phyloP scores from a whole-genome alignment of 345 rosid genomes.

The Euclidium syriacum region DNA sequence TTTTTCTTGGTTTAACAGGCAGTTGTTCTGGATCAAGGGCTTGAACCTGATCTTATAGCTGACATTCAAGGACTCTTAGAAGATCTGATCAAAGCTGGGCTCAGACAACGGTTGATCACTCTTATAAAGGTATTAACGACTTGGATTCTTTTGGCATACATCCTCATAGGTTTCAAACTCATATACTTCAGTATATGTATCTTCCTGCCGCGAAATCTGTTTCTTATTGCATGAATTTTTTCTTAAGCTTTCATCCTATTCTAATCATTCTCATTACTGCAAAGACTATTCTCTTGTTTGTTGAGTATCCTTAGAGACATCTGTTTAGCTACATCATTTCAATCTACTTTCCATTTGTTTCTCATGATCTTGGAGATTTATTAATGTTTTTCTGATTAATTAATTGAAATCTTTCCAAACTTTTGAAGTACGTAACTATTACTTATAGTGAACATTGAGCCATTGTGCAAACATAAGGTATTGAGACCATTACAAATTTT shows the following conservation, averaged over 20 bases:
- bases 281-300: background rate
- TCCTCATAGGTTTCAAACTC: background rate
- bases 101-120: constrained; percentile 70
- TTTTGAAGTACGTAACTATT: background rate
- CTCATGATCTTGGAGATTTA: background rate
- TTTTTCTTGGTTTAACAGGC: constrained; percentile 46
- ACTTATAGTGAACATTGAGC: background rate
- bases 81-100: constrained; percentile 67
- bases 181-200: background rate
- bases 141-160: background rate
- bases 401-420: background rate
- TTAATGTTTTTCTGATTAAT: background rate
- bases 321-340: background rate
- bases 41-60: constrained; percentile 62
- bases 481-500: background rate
- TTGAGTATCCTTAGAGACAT: background rate
- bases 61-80: constrained; percentile 76
- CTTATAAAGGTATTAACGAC: constrained; percentile 62
- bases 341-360: background rate
- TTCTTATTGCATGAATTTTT: constrained; percentile 1
- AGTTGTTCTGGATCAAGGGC: constrained; percentile 81
- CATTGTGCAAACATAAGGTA: background rate
- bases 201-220: background rate
- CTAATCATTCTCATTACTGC: background rate
- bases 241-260: background rate